Evolutionary conservation across 2,329 filamentous ascomycete genomes (phyloP).

Genomic region (Apiospora malaysiana): DNA sequence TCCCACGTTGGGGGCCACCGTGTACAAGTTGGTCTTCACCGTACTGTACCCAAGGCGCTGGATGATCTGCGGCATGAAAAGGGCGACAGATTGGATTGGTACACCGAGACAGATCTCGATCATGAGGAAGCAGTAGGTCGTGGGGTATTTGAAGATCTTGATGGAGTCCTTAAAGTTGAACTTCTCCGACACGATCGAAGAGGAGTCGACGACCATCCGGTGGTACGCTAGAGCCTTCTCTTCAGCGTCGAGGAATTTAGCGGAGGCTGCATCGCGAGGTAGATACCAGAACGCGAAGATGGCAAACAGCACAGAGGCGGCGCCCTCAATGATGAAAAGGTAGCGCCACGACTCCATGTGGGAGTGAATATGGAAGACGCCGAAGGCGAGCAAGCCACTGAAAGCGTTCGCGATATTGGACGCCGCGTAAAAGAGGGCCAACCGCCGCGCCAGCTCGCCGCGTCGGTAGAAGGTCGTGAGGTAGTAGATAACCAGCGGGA

Average conservation of each 20-base stretch:
- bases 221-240: constrained; percentile 73
- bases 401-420: constrained; percentile 72
- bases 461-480: constrained; percentile 72
- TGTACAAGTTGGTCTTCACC: constrained; percentile 76
- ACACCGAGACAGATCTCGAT: constrained; percentile 66
- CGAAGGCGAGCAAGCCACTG: constrained; percentile 54
- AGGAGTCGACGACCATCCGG: constrained; percentile 77
- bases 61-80: constrained; percentile 63
- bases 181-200: constrained; percentile 61
- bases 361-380: constrained; percentile 53
- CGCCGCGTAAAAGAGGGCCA: constrained; percentile 78
- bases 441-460: constrained; percentile 71
- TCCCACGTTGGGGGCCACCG: constrained; percentile 77
- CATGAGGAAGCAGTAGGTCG: constrained; percentile 54
- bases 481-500: constrained; percentile 66
- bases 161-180: constrained; percentile 58
- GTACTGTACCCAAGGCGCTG: constrained; percentile 53
- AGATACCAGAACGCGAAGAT: constrained; percentile 73
- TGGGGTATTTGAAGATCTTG: constrained; percentile 56
- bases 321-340: constrained; percentile 55
- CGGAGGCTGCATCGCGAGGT: constrained; percentile 67
- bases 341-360: constrained; percentile 52
- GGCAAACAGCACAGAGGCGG: constrained; percentile 65
- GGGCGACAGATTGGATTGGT: constrained; percentile 59
- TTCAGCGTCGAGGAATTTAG: constrained; percentile 67